phyloP scores from a whole-genome alignment of 495 filamentous ascomycete species.

The Neurospora terricola region DNA sequence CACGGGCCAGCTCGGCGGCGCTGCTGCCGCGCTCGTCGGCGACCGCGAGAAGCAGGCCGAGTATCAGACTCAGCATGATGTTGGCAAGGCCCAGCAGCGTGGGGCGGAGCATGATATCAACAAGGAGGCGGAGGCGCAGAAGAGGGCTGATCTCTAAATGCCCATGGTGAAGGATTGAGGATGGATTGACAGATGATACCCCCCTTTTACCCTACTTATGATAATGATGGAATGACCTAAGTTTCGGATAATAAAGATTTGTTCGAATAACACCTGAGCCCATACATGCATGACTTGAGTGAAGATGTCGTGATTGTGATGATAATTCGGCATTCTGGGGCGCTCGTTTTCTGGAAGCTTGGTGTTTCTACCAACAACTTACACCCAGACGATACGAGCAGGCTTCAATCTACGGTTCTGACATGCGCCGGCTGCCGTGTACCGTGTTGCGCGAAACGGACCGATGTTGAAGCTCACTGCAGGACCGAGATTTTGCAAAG shows the following conservation, averaged over 20 bases:
- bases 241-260: background rate
- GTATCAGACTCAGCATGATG: constrained; percentile 61
- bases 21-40: constrained; percentile 60
- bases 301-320: background rate
- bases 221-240: background rate
- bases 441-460: background rate
- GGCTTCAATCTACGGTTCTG: background rate
- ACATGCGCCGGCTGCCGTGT: background rate
- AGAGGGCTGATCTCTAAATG: constrained; percentile 5
- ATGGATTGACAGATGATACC: background rate
- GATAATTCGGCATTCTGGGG: no score
- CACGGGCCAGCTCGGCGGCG: constrained; percentile 58
- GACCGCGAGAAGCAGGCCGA: constrained; percentile 52
- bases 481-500: background rate
- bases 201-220: background rate
- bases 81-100: constrained; percentile 77
- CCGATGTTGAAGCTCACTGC: background rate
- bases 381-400: background rate
- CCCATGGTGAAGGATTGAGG: no score
- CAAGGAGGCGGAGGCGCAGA: constrained; percentile 49
- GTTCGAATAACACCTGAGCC: background rate
- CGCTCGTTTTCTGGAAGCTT: background rate
- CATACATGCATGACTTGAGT: background rate
- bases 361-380: background rate
- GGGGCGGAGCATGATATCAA: constrained; percentile 75